These are phyloP conservation scores for Theileria luwenshuni DNA, from an alignment of 169 alveolate species.

Conservation along the genomic window DNA sequence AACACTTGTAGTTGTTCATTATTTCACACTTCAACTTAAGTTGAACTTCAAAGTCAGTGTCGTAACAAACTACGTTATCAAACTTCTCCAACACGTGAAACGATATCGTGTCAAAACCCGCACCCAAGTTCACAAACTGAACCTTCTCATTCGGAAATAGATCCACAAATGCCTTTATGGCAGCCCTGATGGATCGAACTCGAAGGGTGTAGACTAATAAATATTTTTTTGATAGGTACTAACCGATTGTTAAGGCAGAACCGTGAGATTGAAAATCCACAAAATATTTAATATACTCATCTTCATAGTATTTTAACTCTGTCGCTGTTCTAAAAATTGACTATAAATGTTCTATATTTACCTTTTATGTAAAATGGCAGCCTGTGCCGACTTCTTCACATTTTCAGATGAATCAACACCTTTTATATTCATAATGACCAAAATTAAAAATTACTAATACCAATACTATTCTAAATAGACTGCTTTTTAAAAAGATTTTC, in stretches of 20 bases:
- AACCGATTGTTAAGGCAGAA: slow-evolving; percentile 34
- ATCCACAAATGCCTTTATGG: slow-evolving; percentile 21
- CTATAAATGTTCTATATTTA: not conserved
- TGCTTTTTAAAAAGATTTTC: too few species aligned
- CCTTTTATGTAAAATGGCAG: not conserved
- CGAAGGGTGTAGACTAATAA: too few species aligned
- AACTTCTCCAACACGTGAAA: slow-evolving; percentile 32
- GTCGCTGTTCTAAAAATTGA: slow-evolving; percentile 34
- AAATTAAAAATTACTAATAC: too few species aligned
- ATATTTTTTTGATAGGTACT: not conserved
- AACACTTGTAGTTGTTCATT: slow-evolving; percentile 4
- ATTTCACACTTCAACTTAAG: slow-evolving; percentile 29
- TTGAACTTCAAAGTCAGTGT: slow-evolving; percentile 43
- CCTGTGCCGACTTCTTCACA: not conserved
- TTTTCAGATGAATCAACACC: too few species aligned
- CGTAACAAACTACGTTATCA: slow-evolving; percentile 36
- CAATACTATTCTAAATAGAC: too few species aligned
- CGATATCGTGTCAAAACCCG: slow-evolving; percentile 62
- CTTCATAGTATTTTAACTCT: slow-evolving; percentile 44
- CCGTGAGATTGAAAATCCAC: slow-evolving; percentile 1
- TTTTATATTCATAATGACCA: too few species aligned
- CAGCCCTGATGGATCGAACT: too few species aligned
- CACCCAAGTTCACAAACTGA: slow-evolving; percentile 64
- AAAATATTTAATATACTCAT: slow-evolving; percentile 37
- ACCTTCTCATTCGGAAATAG: slow-evolving; percentile 38